Evolutionary conservation across 2,329 filamentous ascomycete species (phyloP), one percentile per base, ranked within the genome.

Genomic region (Lasiodiplodia theobromae): DNA sequence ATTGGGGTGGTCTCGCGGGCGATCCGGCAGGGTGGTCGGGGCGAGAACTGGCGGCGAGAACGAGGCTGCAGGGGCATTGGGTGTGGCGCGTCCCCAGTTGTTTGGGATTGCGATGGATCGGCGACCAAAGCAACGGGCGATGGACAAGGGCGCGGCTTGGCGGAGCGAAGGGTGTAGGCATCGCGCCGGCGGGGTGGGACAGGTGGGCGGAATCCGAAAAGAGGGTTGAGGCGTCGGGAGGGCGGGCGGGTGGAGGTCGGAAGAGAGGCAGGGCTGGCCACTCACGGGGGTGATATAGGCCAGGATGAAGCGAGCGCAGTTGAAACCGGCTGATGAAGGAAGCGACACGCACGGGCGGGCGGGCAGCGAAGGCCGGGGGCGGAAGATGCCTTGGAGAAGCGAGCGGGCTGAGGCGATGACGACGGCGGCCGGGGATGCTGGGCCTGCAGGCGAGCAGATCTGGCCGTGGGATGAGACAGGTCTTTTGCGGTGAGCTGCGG

Each of bases 191-290:
- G 28, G 16, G 18, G 58, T 40, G 57, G 40, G 40, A 62, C 23
- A 28, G 25, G 57, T 6, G 23, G 58, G 58, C 40, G 21, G 57
- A 49, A 21, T 21, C 40, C 58, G 58, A 23, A 63, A 63, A 63
- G 58, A 63, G 58, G 58, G 58, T 63, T 63, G 58, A 63, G 58
- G 58, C 58, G 58, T 63, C 58, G 58, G 58, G 58, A 63, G 21
- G 58, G 58, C 58, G 58, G 57, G 28, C 58, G 58, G 58, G 58
- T 63, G 58, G 58, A 63, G 23, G 44, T 63, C 58, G 58, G 58
- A n/a, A 37, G 18, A 18, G 58, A 38, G 44, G 40, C 58, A 63
- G 40, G 58, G 58, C 58, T 63, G 58, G 58, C 58, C 58, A 63
- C 58, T 63, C 47, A 49, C 4, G 40, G 14, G 40, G 10, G 40